Evolutionary conservation across 2,329 filamentous ascomycete species (phyloP).

Genomic region (Penicillium italicum): DNA sequence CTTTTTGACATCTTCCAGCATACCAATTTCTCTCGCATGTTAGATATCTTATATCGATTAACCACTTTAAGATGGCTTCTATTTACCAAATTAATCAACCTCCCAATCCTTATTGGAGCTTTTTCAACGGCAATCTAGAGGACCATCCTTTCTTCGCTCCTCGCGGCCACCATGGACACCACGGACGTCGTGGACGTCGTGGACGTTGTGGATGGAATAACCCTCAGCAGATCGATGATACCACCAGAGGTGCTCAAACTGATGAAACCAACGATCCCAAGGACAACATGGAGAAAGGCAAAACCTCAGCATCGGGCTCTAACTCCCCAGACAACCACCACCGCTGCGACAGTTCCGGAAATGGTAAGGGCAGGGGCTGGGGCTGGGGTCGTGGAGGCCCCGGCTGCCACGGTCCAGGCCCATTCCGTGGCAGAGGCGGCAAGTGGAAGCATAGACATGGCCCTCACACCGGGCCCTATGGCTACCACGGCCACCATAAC

Average conservation of each 20-base stretch:
- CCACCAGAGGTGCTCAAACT: constrained; percentile 12
- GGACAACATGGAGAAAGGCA: constrained; percentile 7
- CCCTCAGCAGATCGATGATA: constrained; percentile 35
- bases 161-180: constrained; percentile 25
- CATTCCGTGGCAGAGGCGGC: background rate
- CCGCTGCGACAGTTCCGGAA: constrained; percentile 20
- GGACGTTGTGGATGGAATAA: constrained; percentile 2
- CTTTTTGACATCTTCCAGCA: background rate
- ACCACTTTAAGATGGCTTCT: constrained; percentile 47
- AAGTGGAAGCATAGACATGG: constrained; percentile 1
- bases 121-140: constrained; percentile 48
- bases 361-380: constrained; percentile 13
- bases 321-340: constrained; percentile 18
- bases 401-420: constrained; percentile 6
- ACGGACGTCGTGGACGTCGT: background rate
- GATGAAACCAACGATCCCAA: constrained; percentile 1
- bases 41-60: background rate
- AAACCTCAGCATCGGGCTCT: constrained; percentile 2
- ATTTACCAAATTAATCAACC: constrained; percentile 52
- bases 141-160: constrained; percentile 46
- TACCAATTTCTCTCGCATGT: background rate
- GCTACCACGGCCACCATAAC: background rate
- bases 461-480: background rate
- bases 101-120: constrained; percentile 54
- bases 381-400: constrained; percentile 4